These are phyloP conservation scores for Stylonectria norvegica DNA, from an alignment of 2,329 filamentous ascomycete species.

Conservation along the genomic window DNA sequence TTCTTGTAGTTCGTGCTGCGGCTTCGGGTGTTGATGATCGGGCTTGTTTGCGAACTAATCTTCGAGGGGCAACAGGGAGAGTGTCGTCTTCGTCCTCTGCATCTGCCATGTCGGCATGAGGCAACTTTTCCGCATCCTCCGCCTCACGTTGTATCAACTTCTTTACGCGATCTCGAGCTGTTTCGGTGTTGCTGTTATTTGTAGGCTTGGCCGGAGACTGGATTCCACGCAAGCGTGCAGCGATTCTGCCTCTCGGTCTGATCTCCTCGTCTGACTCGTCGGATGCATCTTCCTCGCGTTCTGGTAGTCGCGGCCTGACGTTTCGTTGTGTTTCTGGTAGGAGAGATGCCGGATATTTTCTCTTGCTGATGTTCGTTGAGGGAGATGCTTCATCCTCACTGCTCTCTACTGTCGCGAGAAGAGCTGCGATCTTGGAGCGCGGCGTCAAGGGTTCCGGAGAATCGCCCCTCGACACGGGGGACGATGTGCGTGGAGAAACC, in stretches of 20 bases:
- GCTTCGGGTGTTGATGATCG: slow-evolving; percentile 31
- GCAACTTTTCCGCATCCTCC: slow-evolving; percentile 23
- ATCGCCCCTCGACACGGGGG: slow-evolving; percentile 41
- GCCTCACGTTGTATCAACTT: slow-evolving; percentile 38
- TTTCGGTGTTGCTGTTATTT: slow-evolving; percentile 24
- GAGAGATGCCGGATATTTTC: slow-evolving; percentile 12
- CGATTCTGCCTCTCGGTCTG: slow-evolving; percentile 60
- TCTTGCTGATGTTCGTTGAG: slow-evolving; percentile 11
- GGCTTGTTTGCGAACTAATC: slow-evolving; percentile 35
- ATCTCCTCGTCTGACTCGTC: slow-evolving; percentile 37
- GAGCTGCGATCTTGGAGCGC: slow-evolving; percentile 52
- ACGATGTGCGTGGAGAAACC: slow-evolving; percentile 46
- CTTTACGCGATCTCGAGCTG: slow-evolving; percentile 41
- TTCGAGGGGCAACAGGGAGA: slow-evolving; percentile 39
- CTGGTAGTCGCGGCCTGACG: slow-evolving; percentile 13
- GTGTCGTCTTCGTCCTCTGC: slow-evolving; percentile 41
- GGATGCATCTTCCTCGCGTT: slow-evolving; percentile 45
- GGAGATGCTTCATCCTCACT: slow-evolving; percentile 44
- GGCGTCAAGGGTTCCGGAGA: slow-evolving; percentile 48
- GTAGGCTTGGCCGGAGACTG: slow-evolving; percentile 15
- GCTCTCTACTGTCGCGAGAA: slow-evolving; percentile 49
- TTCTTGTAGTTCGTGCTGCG: slow-evolving; percentile 21
- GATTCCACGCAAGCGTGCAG: slow-evolving; percentile 57
- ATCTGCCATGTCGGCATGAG: slow-evolving; percentile 29
- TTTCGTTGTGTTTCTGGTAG: slow-evolving; percentile 2